phyloP scores from a whole-genome alignment of 23 red algal genomes.

The Gracilaria domingensis region DNA sequence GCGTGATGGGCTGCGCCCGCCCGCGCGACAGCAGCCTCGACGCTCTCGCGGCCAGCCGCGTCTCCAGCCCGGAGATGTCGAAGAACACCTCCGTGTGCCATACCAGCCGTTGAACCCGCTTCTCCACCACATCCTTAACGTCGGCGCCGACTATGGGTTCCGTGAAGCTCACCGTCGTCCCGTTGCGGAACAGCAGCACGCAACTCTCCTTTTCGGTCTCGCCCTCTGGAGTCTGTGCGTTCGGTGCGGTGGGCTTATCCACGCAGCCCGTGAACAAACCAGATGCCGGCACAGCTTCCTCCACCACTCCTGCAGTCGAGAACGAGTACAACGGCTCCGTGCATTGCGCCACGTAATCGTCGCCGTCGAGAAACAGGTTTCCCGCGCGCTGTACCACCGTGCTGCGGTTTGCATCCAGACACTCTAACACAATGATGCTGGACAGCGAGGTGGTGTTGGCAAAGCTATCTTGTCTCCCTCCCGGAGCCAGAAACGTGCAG shows the following conservation, averaged over 20 bases:
- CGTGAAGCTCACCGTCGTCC: neutral
- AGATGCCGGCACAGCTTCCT: neutral
- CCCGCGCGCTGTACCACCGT: neutral
- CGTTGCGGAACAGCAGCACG: neutral
- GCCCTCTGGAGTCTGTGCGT: too few species aligned
- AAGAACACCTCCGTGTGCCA: neutral
- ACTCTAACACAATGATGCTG: neutral
- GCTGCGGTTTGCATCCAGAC: neutral
- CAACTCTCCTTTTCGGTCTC: neutral
- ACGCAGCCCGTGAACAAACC: neutral
- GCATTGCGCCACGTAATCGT: neutral
- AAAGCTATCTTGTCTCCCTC: neutral
- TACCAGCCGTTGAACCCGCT: neutral
- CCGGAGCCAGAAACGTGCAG: neutral
- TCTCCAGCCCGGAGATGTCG: conserved; percentile 1
- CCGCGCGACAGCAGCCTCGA: neutral
- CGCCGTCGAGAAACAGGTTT: neutral
- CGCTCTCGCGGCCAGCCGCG: neutral
- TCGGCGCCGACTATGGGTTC: neutral
- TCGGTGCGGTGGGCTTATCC: neutral
- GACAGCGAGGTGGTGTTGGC: neutral
- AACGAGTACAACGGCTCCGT: neutral
- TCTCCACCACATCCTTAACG: neutral
- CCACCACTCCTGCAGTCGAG: neutral
- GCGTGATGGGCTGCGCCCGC: neutral